Evolutionary conservation across 768 basidiomycete species (phyloP), one percentile per base, ranked within the genome.

Genomic region (Mycena alexandri): DNA sequence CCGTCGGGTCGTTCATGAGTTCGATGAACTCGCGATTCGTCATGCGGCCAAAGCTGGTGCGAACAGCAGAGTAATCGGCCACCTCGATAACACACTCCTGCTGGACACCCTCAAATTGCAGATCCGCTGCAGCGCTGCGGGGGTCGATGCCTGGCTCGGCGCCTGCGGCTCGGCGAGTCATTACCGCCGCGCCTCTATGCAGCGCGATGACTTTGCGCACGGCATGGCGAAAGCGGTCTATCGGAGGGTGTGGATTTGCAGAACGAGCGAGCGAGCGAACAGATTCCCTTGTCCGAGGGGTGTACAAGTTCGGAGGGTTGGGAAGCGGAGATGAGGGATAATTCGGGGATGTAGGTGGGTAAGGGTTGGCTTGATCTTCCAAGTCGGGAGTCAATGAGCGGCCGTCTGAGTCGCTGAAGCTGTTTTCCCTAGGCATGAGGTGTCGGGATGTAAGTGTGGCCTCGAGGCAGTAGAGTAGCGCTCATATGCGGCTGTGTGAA

Each of bases 61-160:
- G 79, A 50, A 90, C 75, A 25, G 85, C 78, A 21, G 87, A 89
- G 76, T 92, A 93, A 75, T 92, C 90, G 64, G 83, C 79, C 58
- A 92, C 78, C 69, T 91, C 88, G 68, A 93, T 92, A 42, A 83
- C 73, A 72, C 90, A 92, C 42, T 87, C 82, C 75, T 88, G 77
- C 24, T 81, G 78, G 71, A 92, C 84, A 64, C 87, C 82, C 5
- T 86, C 85, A 69, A 87, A 91, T 41, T 81, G 78, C 14, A 85
- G 71, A 67, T 85, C 84, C 1, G 90, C 86, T 50, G 84, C 84
- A 6, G 82, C 80, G 14, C 87, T 84, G 33, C 89, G 86, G 17
- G 90, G 89, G 79, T 92, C 89, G 44, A 91, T 77, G 56, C 91
- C 91, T 10, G 90, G 91, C 74, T 93, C 91, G 17, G 87, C 90